Conservation (phyloP, 2,329 filamentous ascomycete species). For the Dactylellina cionopaga region DNA sequence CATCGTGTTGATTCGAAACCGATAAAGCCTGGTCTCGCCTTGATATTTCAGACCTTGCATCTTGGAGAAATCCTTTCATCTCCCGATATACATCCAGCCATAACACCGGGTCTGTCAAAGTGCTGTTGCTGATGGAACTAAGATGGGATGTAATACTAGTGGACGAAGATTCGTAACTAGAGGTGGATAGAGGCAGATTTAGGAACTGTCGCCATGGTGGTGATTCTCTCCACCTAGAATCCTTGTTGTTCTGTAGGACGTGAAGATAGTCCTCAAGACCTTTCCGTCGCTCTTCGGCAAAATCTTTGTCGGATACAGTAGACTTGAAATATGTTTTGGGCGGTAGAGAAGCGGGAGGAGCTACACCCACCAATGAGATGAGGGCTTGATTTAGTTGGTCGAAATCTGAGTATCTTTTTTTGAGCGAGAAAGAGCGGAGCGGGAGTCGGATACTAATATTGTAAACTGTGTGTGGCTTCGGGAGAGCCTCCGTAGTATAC, state of each 20-base stretch:
- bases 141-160: constrained; percentile 64
- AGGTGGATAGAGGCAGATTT: constrained; percentile 69
- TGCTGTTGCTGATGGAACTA: constrained; percentile 60
- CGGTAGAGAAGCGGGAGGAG: constrained; percentile 75
- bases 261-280: constrained; percentile 77
- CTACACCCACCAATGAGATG: constrained; percentile 68
- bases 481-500: constrained; percentile 54
- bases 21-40: constrained; percentile 71
- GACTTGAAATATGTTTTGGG: constrained; percentile 80
- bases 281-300: constrained; percentile 75
- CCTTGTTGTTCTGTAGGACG: constrained; percentile 76
- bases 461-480: constrained; percentile 56
- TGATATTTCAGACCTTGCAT: constrained; percentile 73
- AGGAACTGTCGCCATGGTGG: constrained; percentile 78
- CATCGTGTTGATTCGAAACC: constrained; percentile 69
- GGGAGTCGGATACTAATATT: constrained; percentile 72
- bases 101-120: constrained; percentile 70
- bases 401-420: constrained; percentile 87
- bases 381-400: constrained; percentile 72
- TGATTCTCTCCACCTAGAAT: constrained; percentile 79
- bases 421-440: constrained; percentile 77
- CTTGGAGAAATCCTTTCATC: constrained; percentile 76
- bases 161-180: constrained; percentile 60
- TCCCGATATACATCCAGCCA: constrained; percentile 82
- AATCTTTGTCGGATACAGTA: constrained; percentile 74